These are phyloP conservation scores for Saccharomyces mikatae DNA, from an alignment of 805 yeast genomes.

Conservation along the genomic window DNA sequence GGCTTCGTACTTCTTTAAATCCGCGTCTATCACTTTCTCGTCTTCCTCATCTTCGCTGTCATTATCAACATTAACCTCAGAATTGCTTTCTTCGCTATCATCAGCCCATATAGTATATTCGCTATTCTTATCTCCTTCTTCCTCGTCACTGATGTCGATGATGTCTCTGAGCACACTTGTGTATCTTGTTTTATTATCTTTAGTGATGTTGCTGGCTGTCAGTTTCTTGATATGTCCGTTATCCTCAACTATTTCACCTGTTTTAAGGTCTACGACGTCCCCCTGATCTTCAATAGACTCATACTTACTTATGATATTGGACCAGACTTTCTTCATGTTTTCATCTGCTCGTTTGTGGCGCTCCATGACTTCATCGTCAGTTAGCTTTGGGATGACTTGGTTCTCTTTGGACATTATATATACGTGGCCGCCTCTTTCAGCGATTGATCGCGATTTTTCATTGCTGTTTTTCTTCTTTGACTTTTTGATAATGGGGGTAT, in stretches of 20 bases:
- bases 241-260: constrained; percentile 58
- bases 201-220: constrained; percentile 8
- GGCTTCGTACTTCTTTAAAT: neutral
- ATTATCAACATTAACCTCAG: neutral
- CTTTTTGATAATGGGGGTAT: neutral
- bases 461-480: neutral
- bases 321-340: constrained; percentile 39
- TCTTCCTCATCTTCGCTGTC: constrained; percentile 4
- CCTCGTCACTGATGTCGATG: constrained; percentile 10
- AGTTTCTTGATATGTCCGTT: constrained; percentile 60
- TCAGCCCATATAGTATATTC: neutral
- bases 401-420: constrained; percentile 29
- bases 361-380: constrained; percentile 29
- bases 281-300: constrained; percentile 46
- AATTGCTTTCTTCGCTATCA: constrained; percentile 1
- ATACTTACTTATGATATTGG: constrained; percentile 45
- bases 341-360: constrained; percentile 30
- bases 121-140: neutral
- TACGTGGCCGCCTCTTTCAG: constrained; percentile 8
- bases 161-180: constrained; percentile 20
- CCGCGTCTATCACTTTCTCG: neutral
- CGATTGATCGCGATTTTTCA: neutral
- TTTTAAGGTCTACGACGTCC: constrained; percentile 54
- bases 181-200: constrained; percentile 17
- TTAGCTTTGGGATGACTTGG: constrained; percentile 24